phyloP scores from a whole-genome alignment of 2,329 filamentous ascomycete species.

The Tolypocladium endophyticum region DNA sequence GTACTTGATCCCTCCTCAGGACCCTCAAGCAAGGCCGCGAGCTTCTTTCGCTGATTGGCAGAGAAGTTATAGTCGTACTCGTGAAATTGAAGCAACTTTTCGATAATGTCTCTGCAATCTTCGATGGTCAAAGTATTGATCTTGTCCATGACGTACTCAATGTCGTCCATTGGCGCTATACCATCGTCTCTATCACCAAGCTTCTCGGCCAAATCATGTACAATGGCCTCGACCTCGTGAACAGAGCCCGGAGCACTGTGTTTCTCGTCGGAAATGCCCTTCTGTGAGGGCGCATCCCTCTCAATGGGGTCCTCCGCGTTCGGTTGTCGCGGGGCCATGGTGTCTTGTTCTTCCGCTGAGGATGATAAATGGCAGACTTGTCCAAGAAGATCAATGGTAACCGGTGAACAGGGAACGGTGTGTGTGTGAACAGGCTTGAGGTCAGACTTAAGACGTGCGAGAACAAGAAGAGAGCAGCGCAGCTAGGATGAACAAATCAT shows the following conservation, averaged over 20 bases:
- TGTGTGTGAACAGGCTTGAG: not conserved
- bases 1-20: constrained; percentile 7
- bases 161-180: constrained; percentile 11
- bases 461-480: not conserved
- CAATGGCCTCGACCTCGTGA: not conserved
- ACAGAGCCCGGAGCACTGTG: not conserved
- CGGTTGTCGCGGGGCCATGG: not conserved
- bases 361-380: not conserved
- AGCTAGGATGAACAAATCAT: not conserved
- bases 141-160: constrained; percentile 13
- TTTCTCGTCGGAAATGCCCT: not conserved
- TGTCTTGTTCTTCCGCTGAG: not conserved
- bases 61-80: constrained; percentile 15
- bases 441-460: not conserved
- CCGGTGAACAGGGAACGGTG: not conserved
- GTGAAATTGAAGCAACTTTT: constrained; percentile 9
- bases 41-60: constrained; percentile 7
- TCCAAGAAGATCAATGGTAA: not conserved
- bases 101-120: constrained; percentile 9
- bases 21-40: constrained; percentile 7
- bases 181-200: constrained; percentile 7
- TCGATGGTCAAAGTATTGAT: constrained; percentile 10
- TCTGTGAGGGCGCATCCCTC: not conserved
- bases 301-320: not conserved
- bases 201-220: constrained; percentile 6